Evolutionary conservation across 768 basidiomycete genomes (phyloP), one percentile per base, ranked within the genome.

Genomic region (Suillus placidus): DNA sequence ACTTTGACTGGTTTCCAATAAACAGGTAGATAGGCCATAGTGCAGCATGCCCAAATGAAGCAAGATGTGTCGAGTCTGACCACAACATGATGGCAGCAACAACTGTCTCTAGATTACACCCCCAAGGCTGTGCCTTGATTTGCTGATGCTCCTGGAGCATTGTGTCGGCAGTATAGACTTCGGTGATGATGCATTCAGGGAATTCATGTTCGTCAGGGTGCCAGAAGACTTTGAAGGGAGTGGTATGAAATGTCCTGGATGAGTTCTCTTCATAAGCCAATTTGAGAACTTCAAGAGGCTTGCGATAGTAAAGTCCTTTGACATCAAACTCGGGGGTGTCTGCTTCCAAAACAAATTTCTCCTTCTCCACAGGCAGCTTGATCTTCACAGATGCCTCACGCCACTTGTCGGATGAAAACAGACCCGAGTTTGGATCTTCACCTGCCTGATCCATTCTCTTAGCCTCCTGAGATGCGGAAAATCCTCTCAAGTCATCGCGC

Each of bases 71-170:
- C 0, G 62, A 70, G 30, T 76, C 65, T 0, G 70, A 76, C 68
- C 73, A 76, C 1, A 76, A 13, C 71, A 76, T 76, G 18, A 75
- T 60, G 0, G 65, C 42, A 0, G 63, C 65, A 8, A 76, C 42
- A 2, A 69, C 60, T 0, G 57, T 71, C 30, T 72, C 70, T 7
- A 74, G 58, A 4, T 64, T 62, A n/a, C 73, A 71, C 0, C 56
- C 63, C 4, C 2, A 55, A 20, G 66, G 26, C 51, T 61, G 63
- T 30, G 13, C 8, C 5, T 60, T 60, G n/a, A 64, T 47, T 9
- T 18, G 9, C 63, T 60, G 9, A 14, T 64, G 57, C 42, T 64
- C 57, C 3, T 61, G 6, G 8, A 64, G 37, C 63, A 64, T 60
- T 3, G 43, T 42, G 8, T 60, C 30, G 6, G 63, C n/a, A 7